Evolutionary conservation across 1,139 yeast genomes (phyloP), one percentile per base, ranked within the genome.

Genomic region (Meyerozyma sp.): DNA sequence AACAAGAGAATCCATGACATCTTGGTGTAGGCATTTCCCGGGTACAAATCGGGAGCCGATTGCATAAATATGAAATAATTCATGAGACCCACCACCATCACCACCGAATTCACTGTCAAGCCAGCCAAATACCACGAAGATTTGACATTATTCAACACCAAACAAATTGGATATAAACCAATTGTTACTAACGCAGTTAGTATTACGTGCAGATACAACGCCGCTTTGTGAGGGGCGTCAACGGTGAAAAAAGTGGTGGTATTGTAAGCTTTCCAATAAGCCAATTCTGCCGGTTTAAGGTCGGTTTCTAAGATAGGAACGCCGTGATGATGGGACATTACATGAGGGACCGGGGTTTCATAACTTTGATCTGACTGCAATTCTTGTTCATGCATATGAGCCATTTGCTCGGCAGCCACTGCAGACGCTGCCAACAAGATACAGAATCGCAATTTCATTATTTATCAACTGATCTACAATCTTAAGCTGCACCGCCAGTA

Each of bases 191-290:
- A 9, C 4, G 70, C 42, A 21, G 81, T 65, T 14, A 79, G 58
- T 2, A 59, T 55, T 8, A 82, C 66, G 56, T 91, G 98, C 40
- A 73, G 56, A 53, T 72, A 68, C 39, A 91, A 66, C 2, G 82
- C 75, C n/a, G 70, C 49, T 47, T 77, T 75, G 51, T 75, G 75
- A 4, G 70, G 62, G 1, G 75, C 58, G 1, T 75, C 77, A n/a
- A 79, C 65, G 10, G 77, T 80, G 63, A 88, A 79, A 60, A 77
- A 90, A 10, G 89, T 84, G 6, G 94, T 84, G n/a, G 95, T 80
- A 56, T 86, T 81, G 63, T 89, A 90, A 32, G 64, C 61, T 44
- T 82, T 83, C 98, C 98, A 90, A 61, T 75, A 90, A 23, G 74
- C 61, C 44, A 80, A 68, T 62, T 90, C 96, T 44, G 81, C 84